Percentiles rank a stretch among this genome's conserved stretches.
Evolutionary conservation across 1,284 basidiomycete genomes (phyloP).

Genomic region (Singerocomus rubriflavus): DNA sequence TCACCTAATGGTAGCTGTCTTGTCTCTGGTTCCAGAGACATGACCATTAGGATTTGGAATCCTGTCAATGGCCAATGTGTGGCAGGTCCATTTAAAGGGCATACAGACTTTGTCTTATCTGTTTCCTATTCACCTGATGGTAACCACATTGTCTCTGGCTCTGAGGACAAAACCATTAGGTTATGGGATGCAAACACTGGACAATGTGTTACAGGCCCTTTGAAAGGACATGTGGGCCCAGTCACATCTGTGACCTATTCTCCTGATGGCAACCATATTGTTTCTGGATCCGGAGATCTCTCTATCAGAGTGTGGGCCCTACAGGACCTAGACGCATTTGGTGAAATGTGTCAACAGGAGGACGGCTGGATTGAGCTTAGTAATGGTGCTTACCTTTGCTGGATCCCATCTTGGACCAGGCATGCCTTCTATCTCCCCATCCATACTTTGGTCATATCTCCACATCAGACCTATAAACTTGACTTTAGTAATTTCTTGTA

Average conservation of each 20-base stretch:
- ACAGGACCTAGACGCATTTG: not conserved
- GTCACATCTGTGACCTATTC: constrained; percentile 15
- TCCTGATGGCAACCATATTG: constrained; percentile 15
- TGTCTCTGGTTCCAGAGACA: constrained; percentile 19
- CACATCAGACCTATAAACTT: constrained; percentile 8
- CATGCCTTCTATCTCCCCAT: constrained; percentile 16
- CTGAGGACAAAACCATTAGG: constrained; percentile 18
- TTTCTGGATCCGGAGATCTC: constrained; percentile 16
- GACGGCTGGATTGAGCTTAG: constrained; percentile 19
- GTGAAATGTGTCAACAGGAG: constrained; percentile 9
- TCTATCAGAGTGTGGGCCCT: constrained; percentile 17
- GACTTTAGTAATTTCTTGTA: constrained; percentile 10
- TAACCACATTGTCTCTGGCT: constrained; percentile 15
- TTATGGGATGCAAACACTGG: constrained; percentile 16
- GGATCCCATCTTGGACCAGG: constrained; percentile 23
- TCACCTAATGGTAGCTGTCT: constrained; percentile 16
- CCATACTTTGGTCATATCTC: constrained; percentile 16
- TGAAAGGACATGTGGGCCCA: constrained; percentile 9
- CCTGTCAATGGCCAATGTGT: constrained; percentile 17
- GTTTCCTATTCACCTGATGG: constrained; percentile 24
- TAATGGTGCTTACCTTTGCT: constrained; percentile 7
- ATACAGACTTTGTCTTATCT: constrained; percentile 9
- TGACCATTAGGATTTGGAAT: constrained; percentile 22
- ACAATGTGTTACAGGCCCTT: constrained; percentile 16
- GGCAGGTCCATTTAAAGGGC: constrained; percentile 16